Evolutionary conservation across 192 early-diverging fungal genomes (phyloP).

Genomic region (Gigaspora rosea): DNA sequence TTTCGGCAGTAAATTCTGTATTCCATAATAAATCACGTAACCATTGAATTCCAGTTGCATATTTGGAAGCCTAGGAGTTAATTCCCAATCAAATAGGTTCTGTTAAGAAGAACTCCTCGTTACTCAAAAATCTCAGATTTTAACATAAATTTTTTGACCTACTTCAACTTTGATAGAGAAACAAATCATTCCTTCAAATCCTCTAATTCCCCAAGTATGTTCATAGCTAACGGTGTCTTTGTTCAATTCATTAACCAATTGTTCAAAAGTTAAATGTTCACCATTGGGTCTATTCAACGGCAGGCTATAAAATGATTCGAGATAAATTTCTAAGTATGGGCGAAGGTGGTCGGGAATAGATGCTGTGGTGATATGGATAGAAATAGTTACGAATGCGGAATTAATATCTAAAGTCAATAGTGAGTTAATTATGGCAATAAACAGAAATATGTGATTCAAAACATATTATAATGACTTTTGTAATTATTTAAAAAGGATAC

Average conservation of each 20-base stretch:
- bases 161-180: conserved; percentile 43
- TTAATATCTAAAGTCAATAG: conserved; percentile 46
- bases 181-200: conserved; percentile 42
- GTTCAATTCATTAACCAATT: conserved; percentile 53
- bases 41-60: conserved; percentile 54
- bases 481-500: conserved; percentile 37
- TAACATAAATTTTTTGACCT: conserved; percentile 6
- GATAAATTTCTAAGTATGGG: conserved; percentile 55
- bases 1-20: conserved; percentile 55
- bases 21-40: conserved; percentile 55
- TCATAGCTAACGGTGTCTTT: conserved; percentile 56
- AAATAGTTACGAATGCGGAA: conserved; percentile 54
- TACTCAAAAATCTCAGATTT: neutral
- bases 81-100: too few species aligned
- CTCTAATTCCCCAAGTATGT: conserved; percentile 42
- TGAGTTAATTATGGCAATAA: neutral
- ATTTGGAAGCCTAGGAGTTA: conserved; percentile 44
- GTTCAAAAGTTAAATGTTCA: conserved; percentile 46
- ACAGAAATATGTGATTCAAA: neutral
- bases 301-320: conserved; percentile 55
- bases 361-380: conserved; percentile 48
- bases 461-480: neutral
- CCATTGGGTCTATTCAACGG: conserved; percentile 47
- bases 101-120: neutral
- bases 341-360: conserved; percentile 48